These are phyloP conservation scores for Neofusicoccum umdonicola DNA, from an alignment of 2,329 filamentous ascomycete genomes.

Conservation along the genomic window DNA sequence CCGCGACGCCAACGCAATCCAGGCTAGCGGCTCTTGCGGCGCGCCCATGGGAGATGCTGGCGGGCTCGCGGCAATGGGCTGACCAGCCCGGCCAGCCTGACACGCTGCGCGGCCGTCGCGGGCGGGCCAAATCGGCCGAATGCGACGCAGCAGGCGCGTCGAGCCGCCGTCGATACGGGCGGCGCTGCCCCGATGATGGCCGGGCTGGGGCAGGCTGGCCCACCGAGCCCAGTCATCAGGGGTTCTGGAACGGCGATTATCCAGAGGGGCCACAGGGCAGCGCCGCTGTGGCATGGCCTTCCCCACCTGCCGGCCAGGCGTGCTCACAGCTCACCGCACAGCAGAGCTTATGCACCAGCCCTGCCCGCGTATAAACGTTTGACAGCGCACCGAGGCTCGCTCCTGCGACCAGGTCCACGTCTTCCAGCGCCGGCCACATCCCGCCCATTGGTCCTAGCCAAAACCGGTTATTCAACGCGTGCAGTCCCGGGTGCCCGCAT, in stretches of 20 bases:
- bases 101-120: neutral
- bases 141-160: slow-evolving; percentile 2
- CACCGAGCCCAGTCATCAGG: slow-evolving; percentile 1
- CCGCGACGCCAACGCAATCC: slow-evolving; percentile 7
- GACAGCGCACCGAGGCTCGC: slow-evolving; percentile 37
- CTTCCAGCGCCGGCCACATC: neutral
- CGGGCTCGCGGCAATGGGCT: slow-evolving; percentile 4
- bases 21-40: neutral
- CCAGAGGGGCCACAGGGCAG: neutral
- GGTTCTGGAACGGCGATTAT: slow-evolving; percentile 6
- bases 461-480: slow-evolving; percentile 17
- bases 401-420: slow-evolving; percentile 3
- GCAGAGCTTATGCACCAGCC: slow-evolving; percentile 15
- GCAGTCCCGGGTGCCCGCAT: slow-evolving; percentile 16
- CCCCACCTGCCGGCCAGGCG: slow-evolving; percentile 13
- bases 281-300: slow-evolving; percentile 6
- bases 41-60: neutral
- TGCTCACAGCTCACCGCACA: slow-evolving; percentile 15
- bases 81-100: slow-evolving; percentile 6
- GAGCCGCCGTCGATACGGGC: slow-evolving; percentile 2
- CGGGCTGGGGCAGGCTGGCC: neutral
- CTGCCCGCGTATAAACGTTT: slow-evolving; percentile 33
- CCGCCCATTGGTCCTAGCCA: slow-evolving; percentile 15
- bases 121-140: neutral
- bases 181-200: neutral